Conservation (phyloP, 331 rosid species). For the Pyrus hybrid region DNA sequence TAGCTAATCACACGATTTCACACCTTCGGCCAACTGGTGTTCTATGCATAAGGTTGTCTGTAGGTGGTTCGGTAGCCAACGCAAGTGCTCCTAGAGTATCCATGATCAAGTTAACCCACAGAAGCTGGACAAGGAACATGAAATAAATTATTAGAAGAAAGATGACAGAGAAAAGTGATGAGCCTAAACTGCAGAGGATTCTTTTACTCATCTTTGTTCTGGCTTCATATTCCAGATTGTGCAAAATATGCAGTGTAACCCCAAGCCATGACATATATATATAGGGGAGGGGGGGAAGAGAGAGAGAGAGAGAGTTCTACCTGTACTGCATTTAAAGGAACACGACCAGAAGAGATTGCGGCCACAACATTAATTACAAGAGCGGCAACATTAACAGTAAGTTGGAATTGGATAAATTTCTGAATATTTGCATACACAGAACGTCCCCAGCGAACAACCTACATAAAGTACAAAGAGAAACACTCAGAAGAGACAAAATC, state of each 20-base stretch:
- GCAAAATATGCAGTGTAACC: neutral
- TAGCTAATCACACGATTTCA: slow-evolving; percentile 7
- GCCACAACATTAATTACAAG: slow-evolving; percentile 95
- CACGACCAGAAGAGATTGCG: slow-evolving; percentile 72
- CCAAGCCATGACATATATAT: neutral
- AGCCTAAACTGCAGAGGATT: neutral
- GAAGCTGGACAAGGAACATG: slow-evolving; percentile 48
- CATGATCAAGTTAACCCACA: slow-evolving; percentile 98
- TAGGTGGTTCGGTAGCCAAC: slow-evolving; percentile 97
- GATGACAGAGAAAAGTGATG: neutral
- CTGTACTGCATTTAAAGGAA: slow-evolving; percentile 95
- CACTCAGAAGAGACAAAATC: neutral
- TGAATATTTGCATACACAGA: slow-evolving; percentile 99
- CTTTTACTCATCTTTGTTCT: neutral
- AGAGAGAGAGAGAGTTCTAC: slow-evolving; percentile 20
- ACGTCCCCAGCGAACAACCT: slow-evolving; percentile 99
- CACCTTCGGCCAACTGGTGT: slow-evolving; percentile 94
- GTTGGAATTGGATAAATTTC: slow-evolving; percentile 97
- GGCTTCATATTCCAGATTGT: neutral
- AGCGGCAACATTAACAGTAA: slow-evolving; percentile 96
- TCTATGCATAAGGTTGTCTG: slow-evolving; percentile 79
- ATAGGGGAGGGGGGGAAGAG: neutral
- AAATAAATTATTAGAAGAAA: neutral
- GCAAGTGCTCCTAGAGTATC: slow-evolving; percentile 99
- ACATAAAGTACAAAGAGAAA: slow-evolving; percentile 15